Base-by-base conservation (phyloP, 2,329 filamentous ascomycete genomes). In the Fusarium concolor region DNA sequence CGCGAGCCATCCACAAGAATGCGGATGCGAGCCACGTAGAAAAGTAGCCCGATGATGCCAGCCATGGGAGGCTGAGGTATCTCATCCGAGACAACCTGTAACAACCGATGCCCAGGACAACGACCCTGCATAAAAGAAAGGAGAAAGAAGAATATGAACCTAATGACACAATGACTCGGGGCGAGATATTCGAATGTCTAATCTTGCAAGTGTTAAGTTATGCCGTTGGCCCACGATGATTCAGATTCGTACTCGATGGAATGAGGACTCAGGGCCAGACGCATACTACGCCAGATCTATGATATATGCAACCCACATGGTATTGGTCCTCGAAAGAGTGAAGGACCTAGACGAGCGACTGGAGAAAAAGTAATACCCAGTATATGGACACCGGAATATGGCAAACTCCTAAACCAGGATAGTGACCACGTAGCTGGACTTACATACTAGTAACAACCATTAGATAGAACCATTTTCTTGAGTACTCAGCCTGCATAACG, bases 201-300 rank as follows among this genome's bases (percentile, higher is more conserved):
- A 6, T 31, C 9, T 14, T 29, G 14, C 28, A 26, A 24, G 9
- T 37, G 8, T 18, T 43, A 3, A 14, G 37, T 35, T 8, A 18
- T 15, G 15, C 43, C 20, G 17, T 8, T 28, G 35, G 18, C 31
- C 33, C 29, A n/a, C 20, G 39, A 49, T 64, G 53, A 47, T 33
- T 58, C 58, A 47, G 31, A 58, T 43, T 44, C 18, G 45, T 26
- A 38, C 7, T 31, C 20, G 8, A 54, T 31, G 55, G 61, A 65
- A 66, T 52, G 55, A 47, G 42, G 9, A 47, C 33, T 28, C 7
- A 29, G 33, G 52, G 31, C 58, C 18, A 63, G 37, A 47, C 37
- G 9, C 18, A 22, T 18, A 18, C 47, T n/a, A 41, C 29, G 49
- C 43, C 20, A 38, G 22, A 39, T 35, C 20, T 24, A 24, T n/a